Base-by-base conservation (phyloP, 495 filamentous ascomycete species). In the Rostrohypoxylon terebratum region DNA sequence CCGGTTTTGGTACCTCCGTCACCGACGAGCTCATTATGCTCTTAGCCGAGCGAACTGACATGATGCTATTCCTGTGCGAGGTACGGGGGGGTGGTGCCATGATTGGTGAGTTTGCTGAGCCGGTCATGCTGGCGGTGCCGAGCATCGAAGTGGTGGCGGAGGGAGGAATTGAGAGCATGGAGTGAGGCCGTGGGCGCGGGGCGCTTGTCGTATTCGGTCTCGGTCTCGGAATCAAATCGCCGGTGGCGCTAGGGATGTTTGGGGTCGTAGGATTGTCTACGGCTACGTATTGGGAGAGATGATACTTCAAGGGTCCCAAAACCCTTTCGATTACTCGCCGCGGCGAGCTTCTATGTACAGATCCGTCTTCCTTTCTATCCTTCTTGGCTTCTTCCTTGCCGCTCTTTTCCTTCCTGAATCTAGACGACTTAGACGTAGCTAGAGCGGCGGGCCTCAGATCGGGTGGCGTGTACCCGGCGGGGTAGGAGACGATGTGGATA, bases 1-100 rank as follows among this genome's bases (percentile, higher is more conserved):
- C 87, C 0, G 90, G 90, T 75, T 92, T 93, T 62, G 90, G 88
- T 1, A 83, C 62, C 55, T 87, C 83, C 14, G 79, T 79, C 7
- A 83, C 80, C 3, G 81, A 80, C 2, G 82, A 81, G 66, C 73
- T 84, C 33, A 81, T 78, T 21, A 79, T 71, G 51, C 73, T 79
- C 64, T 85, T 86, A 13, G 78, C 75, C 9, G 82, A 81, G 1
- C 82, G 82, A n/a, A 79, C 77, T 14, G 83, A 82, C 38, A 82
- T 77, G 23, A 85, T 71, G 69, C 80, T 85, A 68, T 80, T 83
- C 58, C 83, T 78, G 57, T 81, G 77, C 8, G 76, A 55, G 25
- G 71, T 36, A 11, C 73, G 73, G 13, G 75, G 59, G 11, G 73
- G 63, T 1, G 72, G 62, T 50, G 44, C 67, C 73, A 59, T 64